Evolutionary conservation across 306 rosid genomes (phyloP).

Genomic region (Vigna angularis): DNA sequence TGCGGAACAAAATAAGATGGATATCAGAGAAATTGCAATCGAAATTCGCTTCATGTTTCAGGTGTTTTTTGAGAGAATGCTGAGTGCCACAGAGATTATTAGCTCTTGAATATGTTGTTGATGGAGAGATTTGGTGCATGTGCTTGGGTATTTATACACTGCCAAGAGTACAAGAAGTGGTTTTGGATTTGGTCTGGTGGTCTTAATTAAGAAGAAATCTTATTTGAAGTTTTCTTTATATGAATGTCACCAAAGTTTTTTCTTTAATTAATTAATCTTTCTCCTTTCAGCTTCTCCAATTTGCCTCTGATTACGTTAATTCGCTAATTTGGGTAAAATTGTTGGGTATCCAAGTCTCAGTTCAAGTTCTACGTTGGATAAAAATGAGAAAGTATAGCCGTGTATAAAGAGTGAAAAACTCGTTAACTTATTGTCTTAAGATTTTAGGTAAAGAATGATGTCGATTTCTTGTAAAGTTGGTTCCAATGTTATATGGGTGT

Average conservation of each 20-base stretch:
- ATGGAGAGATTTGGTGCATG: not conserved
- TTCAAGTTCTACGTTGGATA: rapidly evolving
- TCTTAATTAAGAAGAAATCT: not conserved
- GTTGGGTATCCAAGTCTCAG: rapidly evolving
- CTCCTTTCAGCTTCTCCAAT: not conserved
- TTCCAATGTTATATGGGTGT: too few species aligned
- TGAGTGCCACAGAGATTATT: not conserved
- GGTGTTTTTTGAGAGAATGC: not conserved
- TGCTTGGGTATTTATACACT: slow-evolving; percentile 35
- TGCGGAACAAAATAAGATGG: slow-evolving; percentile 27
- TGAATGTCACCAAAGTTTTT: not conserved
- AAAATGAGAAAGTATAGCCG: too few species aligned
- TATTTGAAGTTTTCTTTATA: slow-evolving; percentile 23
- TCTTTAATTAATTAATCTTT: not conserved
- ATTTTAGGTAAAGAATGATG: rapidly evolving
- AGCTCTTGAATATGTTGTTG: slow-evolving; percentile 12
- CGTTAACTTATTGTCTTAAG: too few species aligned
- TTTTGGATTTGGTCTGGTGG: slow-evolving; percentile 43
- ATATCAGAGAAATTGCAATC: slow-evolving; percentile 34
- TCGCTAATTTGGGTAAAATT: not conserved
- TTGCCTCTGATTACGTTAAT: not conserved
- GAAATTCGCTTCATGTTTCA: slow-evolving; percentile 48
- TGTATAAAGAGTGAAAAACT: too few species aligned
- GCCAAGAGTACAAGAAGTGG: slow-evolving; percentile 14
- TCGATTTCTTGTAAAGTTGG: too few species aligned